Base-by-base conservation (phyloP, 208 protist species). In the Wallacemonas collosoma region DNA sequence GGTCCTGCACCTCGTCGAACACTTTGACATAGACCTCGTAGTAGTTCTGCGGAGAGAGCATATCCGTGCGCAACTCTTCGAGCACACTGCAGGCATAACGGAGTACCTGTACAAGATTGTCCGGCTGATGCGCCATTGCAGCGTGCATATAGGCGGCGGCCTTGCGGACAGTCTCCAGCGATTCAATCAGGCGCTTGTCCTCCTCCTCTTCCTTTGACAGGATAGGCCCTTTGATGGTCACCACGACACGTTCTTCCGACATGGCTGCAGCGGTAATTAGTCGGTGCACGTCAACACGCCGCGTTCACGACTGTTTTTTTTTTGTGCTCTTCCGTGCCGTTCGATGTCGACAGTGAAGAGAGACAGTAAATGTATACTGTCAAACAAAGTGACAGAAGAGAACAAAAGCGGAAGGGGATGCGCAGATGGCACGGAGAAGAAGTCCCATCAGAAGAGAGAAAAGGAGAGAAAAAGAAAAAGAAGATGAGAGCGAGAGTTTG, bases 1-100 rank as follows among this genome's bases (percentile, higher is more conserved):
- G 81, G 53, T 89, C 63, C 38, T 93, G 80, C 60, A 99, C 73
- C 75, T 98, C 85, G 68, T 98, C 92, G 68, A 96, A 98, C 2
- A 98, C 93, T 39, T 81, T 86, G 75, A 99, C 93, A 82, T 98
- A 99, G 0, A 99, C 89, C 69, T 98, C 95, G 81, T 99, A 99
- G 84, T 99, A 99, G 73, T 94, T 91, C 75, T 99, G 98, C 48
- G 98, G 98, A 12, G 95, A 87, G 4, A 99, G 88, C 14, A 94
- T 17, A 26, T 82, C 88, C 1, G 96, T 99, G 67, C 97, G 84
- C 7, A 99, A 89, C 84, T 99, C 98, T 14, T 79, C 83, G 12
- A 99, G 86, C 90, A 99, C 97, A 48, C 87, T 82, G 2, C 87
- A 82, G 2, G 91, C 81, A 69, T 92, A 87, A 61, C 98, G 93